These are phyloP conservation scores for Paratinospora sagittata DNA, from an alignment of 164 flowering plant species.

Conservation along the genomic window DNA sequence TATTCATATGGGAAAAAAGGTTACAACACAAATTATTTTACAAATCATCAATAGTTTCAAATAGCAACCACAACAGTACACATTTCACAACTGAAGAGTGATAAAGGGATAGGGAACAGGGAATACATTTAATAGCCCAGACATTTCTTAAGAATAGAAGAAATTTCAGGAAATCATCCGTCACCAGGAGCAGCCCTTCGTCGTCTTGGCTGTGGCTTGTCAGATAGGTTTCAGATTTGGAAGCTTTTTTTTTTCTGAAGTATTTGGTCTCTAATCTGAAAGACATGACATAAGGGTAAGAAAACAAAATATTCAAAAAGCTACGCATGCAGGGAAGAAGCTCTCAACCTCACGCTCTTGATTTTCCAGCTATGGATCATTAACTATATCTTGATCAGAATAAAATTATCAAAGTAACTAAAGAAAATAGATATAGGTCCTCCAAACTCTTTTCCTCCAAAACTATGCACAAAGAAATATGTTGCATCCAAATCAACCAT, in stretches of 20 bases:
- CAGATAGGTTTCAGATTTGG: constrained; percentile 27
- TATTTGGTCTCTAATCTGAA: constrained; percentile 30
- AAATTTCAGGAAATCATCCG: constrained; percentile 38
- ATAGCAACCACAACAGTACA: background rate
- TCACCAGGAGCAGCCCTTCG: constrained; percentile 24
- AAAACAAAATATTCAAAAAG: constrained; percentile 1
- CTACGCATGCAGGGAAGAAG: background rate
- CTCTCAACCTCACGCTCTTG: background rate
- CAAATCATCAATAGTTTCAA: background rate
- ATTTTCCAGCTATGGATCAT: background rate
- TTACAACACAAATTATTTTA: background rate
- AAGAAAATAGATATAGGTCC: background rate
- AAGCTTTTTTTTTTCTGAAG: constrained; percentile 24
- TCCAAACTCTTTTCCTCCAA: background rate
- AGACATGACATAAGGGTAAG: background rate
- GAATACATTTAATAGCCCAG: constrained; percentile 68
- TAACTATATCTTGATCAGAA: background rate
- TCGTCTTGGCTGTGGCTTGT: constrained; percentile 26
- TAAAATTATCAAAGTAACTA: background rate
- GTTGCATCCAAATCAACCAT: background rate
- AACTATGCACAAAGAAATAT: background rate
- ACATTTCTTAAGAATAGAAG: constrained; percentile 72
- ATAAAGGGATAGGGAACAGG: constrained; percentile 3
- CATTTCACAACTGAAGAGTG: background rate
- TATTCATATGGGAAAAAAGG: background rate